phyloP scores from a whole-genome alignment of 352 stramenopile species.

The Phytopythium aichiense region DNA sequence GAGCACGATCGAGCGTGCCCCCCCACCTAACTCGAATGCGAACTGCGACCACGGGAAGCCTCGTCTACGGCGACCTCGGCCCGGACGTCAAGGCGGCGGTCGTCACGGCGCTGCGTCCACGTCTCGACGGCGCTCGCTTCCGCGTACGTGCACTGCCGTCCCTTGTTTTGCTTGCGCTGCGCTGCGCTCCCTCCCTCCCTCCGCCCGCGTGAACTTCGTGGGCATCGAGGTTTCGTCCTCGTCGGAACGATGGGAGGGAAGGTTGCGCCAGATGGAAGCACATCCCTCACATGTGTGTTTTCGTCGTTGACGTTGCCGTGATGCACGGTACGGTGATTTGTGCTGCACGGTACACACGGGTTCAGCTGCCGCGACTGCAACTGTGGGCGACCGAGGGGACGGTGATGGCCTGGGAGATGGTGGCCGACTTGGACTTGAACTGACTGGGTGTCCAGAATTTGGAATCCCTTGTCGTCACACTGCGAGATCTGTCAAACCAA shows the following conservation, averaged over 20 bases:
- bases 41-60: slow-evolving; percentile 13
- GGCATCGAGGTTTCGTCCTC: too few relatives aligned
- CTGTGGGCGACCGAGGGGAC: slow-evolving; percentile 45
- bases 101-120: slow-evolving; percentile 32
- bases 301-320: too few relatives aligned
- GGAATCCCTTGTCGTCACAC: too few relatives aligned
- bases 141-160: slow-evolving; percentile 18
- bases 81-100: slow-evolving; percentile 20
- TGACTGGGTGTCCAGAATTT: neutral
- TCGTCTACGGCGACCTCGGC: slow-evolving; percentile 55
- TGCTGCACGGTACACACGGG: neutral
- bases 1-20: neutral
- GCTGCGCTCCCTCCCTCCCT: neutral
- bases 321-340: neutral
- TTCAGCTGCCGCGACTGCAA: slow-evolving; percentile 39
- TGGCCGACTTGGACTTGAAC: slow-evolving; percentile 24
- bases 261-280: too few relatives aligned
- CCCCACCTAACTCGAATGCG: neutral
- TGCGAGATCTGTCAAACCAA: too few relatives aligned
- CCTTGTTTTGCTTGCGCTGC: neutral
- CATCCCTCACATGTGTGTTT: too few relatives aligned
- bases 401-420: slow-evolving; percentile 37
- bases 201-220: too few relatives aligned
- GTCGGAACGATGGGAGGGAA: too few relatives aligned
- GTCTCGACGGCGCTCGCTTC: slow-evolving; percentile 23